Evolutionary conservation across 768 basidiomycete genomes (phyloP).

Genomic region (Exsudoporus frostii): DNA sequence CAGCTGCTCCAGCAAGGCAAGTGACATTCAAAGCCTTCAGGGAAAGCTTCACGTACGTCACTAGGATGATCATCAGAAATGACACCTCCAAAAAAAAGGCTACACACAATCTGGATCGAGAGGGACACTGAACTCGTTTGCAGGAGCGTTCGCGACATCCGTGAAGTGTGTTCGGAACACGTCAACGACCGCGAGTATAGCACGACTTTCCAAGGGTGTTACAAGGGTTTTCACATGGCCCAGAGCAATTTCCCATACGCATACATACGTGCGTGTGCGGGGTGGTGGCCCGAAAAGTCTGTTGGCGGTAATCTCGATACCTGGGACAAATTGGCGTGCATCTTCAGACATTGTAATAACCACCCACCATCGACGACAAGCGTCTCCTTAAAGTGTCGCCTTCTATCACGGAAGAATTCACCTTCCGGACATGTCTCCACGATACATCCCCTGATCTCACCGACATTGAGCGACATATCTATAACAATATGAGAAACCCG

Average conservation of each 20-base stretch:
- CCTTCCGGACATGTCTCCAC: conserved; percentile 46
- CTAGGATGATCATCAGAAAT: conserved; percentile 38
- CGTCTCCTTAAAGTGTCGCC: conserved; percentile 26
- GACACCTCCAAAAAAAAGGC: not conserved
- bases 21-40: conserved; percentile 53
- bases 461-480: conserved; percentile 81
- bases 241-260: conserved; percentile 87
- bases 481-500: conserved; percentile 7
- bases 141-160: conserved; percentile 80
- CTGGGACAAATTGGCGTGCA: conserved; percentile 33
- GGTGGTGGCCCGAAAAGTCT: conserved; percentile 90
- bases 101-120: conserved; percentile 75
- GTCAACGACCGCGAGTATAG: conserved; percentile 49
- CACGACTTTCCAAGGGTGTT: conserved; percentile 50
- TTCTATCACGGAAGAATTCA: conserved; percentile 27
- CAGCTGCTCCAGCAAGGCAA: conserved; percentile 52
- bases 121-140: conserved; percentile 57
- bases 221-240: conserved; percentile 58
- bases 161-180: conserved; percentile 68
- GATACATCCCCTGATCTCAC: conserved; percentile 54
- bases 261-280: conserved; percentile 79
- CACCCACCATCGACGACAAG: conserved; percentile 51
- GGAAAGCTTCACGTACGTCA: conserved; percentile 78
- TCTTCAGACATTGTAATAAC: not conserved
- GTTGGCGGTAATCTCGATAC: conserved; percentile 76